A percentile compares a stretch with the other conserved stretches of the same genome.
These are phyloP conservation scores for Wickerhamomyces hampshirensis DNA, from an alignment of 805 yeast genomes.

Conservation along the genomic window DNA sequence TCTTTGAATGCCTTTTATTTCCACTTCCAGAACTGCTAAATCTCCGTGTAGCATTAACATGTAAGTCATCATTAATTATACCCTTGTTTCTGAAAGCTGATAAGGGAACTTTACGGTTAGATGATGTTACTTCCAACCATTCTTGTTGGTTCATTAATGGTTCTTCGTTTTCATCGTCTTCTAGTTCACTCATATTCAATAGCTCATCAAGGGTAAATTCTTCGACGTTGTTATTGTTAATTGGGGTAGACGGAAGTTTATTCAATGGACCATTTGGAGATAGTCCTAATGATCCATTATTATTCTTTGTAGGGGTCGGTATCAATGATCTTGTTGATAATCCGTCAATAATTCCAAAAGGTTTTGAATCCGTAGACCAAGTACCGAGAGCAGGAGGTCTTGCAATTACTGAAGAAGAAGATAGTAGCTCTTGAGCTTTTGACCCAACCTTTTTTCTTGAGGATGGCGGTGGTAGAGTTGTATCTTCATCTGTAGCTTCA, in stretches of 20 bases:
- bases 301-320: slow-evolving; percentile 30
- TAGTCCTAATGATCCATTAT: slow-evolving; percentile 1
- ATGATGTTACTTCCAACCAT: slow-evolving; percentile 31
- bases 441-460: slow-evolving; percentile 58
- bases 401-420: slow-evolving; percentile 77
- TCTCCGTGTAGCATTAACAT: slow-evolving; percentile 24
- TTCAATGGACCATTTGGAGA: slow-evolving; percentile 1
- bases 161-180: slow-evolving; percentile 61
- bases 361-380: slow-evolving; percentile 81
- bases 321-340: slow-evolving; percentile 78
- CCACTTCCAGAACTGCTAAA: slow-evolving; percentile 13
- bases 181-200: slow-evolving; percentile 82
- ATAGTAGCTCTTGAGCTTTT: slow-evolving; percentile 87
- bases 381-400: slow-evolving; percentile 92
- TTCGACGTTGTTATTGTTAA: slow-evolving; percentile 28
- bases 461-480: slow-evolving; percentile 69
- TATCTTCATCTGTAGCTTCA: slow-evolving; percentile 93
- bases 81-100: slow-evolving; percentile 90
- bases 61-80: slow-evolving; percentile 25
- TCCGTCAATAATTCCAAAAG: slow-evolving; percentile 94
- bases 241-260: slow-evolving; percentile 15
- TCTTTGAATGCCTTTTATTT: slow-evolving; percentile 4
- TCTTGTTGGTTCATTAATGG: slow-evolving; percentile 30
- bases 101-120: slow-evolving; percentile 61
- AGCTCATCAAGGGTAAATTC: slow-evolving; percentile 70